phyloP scores from a whole-genome alignment of 2,329 filamentous ascomycete species.

The Lecanicillium sp. region DNA sequence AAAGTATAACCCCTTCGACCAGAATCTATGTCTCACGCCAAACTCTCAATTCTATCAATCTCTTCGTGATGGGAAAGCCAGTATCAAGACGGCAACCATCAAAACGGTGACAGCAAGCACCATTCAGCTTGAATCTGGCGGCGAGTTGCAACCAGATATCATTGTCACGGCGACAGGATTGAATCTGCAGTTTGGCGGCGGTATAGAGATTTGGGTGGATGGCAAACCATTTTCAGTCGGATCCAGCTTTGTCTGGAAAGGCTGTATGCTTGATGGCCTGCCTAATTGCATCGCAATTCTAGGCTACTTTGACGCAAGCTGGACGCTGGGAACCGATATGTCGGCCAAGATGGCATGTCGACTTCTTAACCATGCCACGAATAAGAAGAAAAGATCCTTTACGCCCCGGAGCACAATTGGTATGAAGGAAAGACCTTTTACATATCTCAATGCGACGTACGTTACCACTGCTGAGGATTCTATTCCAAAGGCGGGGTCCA shows the following conservation, averaged over 20 bases:
- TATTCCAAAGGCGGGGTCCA: neutral
- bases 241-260: neutral
- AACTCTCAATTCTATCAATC: constrained; percentile 41
- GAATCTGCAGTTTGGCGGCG: constrained; percentile 48
- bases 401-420: neutral
- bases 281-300: neutral
- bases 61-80: constrained; percentile 31
- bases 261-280: neutral
- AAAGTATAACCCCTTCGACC: constrained; percentile 56
- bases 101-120: constrained; percentile 35
- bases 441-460: neutral
- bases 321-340: neutral
- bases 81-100: constrained; percentile 41
- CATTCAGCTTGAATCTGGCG: constrained; percentile 38
- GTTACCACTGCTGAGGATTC: neutral
- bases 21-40: constrained; percentile 56
- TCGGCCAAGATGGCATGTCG: neutral
- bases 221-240: too few species aligned
- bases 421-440: neutral
- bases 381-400: neutral
- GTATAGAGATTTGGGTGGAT: constrained; percentile 45
- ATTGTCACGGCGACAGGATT: constrained; percentile 62
- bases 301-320: neutral
- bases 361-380: neutral
- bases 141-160: constrained; percentile 48